Percentiles rank a stretch among this genome's conserved stretches.
Evolutionary conservation across 2,329 filamentous ascomycete species (phyloP).

Genomic region (Cladobotryum protrusum): DNA sequence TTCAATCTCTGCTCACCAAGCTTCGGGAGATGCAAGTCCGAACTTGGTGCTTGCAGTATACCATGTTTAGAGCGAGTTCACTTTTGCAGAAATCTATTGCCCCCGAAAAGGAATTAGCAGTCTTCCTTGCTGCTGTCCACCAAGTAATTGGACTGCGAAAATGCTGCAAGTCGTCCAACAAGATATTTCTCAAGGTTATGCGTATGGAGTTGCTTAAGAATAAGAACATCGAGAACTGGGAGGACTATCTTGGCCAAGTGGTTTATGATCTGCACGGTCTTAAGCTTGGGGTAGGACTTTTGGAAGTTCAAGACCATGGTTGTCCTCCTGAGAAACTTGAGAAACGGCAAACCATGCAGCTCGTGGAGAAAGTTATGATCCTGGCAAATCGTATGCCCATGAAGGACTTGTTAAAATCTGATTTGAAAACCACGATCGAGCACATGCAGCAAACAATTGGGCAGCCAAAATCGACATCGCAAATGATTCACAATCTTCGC

Average conservation of each 20-base stretch:
- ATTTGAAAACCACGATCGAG: slow-evolving; percentile 84
- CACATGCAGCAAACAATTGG: slow-evolving; percentile 87
- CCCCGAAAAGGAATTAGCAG: slow-evolving; percentile 66
- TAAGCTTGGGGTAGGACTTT: slow-evolving; percentile 63
- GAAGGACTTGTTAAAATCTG: slow-evolving; percentile 86
- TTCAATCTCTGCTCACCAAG: slow-evolving; percentile 52
- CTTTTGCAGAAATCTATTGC: slow-evolving; percentile 56
- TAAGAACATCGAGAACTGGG: slow-evolving; percentile 71
- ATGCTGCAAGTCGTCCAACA: slow-evolving; percentile 78
- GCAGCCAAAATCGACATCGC: slow-evolving; percentile 67
- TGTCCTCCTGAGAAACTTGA: slow-evolving; percentile 74
- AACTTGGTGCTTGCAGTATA: slow-evolving; percentile 83
- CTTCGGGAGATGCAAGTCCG: slow-evolving; percentile 83
- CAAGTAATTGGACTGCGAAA: slow-evolving; percentile 76
- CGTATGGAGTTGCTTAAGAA: slow-evolving; percentile 77
- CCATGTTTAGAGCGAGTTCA: slow-evolving; percentile 68
- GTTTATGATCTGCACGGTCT: slow-evolving; percentile 77
- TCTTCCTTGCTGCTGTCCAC: slow-evolving; percentile 76
- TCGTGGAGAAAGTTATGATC: slow-evolving; percentile 77
- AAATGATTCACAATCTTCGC: slow-evolving; percentile 81
- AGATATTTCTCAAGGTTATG: slow-evolving; percentile 83
- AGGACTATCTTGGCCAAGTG: slow-evolving; percentile 80
- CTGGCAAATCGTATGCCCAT: slow-evolving; percentile 79
- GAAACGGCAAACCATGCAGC: slow-evolving; percentile 68
- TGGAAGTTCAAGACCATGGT: slow-evolving; percentile 69